Conservation (phyloP, 1,284 basidiomycete genomes). For the Naganishia sp. region DNA sequence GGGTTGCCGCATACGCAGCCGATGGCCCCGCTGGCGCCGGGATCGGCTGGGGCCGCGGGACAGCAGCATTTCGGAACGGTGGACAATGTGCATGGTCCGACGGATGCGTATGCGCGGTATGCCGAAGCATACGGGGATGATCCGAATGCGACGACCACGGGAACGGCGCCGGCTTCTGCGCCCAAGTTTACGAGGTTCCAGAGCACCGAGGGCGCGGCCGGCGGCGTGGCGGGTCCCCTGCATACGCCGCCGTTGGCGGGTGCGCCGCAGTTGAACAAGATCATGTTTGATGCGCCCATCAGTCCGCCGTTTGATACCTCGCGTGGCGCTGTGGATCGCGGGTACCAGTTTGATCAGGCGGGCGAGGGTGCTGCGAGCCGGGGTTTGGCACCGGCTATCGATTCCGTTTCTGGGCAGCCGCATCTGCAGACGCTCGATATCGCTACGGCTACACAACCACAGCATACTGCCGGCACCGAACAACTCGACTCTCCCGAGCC, state of each 20-base stretch:
- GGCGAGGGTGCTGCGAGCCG: slow-evolving; percentile 34
- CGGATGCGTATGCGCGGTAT: slow-evolving; percentile 25
- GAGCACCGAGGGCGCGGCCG: background rate
- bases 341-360: slow-evolving; percentile 52
- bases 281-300: slow-evolving; percentile 34
- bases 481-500: slow-evolving; percentile 11
- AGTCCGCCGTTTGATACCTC: slow-evolving; percentile 12
- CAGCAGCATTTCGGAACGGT: slow-evolving; percentile 2
- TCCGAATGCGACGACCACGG: background rate
- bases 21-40: slow-evolving; percentile 15
- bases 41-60: slow-evolving; percentile 4
- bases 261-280: slow-evolving; percentile 16
- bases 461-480: background rate
- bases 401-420: slow-evolving; percentile 14
- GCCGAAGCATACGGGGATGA: slow-evolving; percentile 33
- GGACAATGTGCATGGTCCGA: background rate
- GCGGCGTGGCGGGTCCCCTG: background rate
- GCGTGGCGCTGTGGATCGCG: slow-evolving; percentile 32
- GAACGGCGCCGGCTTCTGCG: background rate
- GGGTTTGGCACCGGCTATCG: background rate
- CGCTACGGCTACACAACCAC: background rate
- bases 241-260: slow-evolving; percentile 8
- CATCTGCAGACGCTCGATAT: slow-evolving; percentile 14
- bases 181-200: slow-evolving; percentile 23
- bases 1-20: slow-evolving; percentile 27